Conservation (phyloP, 257 asterid species). For the Petunia axillaris region DNA sequence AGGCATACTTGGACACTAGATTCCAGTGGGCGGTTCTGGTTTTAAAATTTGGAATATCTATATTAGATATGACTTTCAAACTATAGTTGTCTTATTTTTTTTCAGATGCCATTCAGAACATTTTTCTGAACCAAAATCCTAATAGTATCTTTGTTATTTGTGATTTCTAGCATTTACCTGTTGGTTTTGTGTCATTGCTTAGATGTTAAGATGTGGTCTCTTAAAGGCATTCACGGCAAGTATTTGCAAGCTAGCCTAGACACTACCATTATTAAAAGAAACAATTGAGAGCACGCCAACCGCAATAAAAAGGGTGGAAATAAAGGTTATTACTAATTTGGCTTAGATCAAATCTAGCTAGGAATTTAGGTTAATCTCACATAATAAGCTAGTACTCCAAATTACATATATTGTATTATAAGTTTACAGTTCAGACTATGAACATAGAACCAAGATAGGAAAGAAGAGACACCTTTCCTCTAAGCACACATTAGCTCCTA, state of each 20-base stretch:
- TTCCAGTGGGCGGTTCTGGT: slow-evolving; percentile 37
- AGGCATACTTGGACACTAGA: not conserved
- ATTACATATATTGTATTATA: not conserved
- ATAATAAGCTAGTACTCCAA: not conserved
- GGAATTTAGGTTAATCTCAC: not conserved
- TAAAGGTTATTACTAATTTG: not conserved
- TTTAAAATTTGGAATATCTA: not conserved
- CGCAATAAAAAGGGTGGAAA: not conserved
- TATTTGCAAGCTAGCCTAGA: too few relatives aligned
- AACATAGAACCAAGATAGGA: not conserved
- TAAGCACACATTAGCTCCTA: slow-evolving; percentile 20
- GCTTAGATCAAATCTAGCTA: not conserved
- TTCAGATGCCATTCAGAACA: not conserved
- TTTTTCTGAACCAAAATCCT: not conserved
- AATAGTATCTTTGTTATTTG: not conserved
- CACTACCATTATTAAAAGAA: too few relatives aligned
- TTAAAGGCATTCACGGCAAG: not conserved
- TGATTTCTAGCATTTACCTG: not conserved
- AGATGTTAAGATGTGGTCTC: not conserved
- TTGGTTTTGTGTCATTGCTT: not conserved
- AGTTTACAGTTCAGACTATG: slow-evolving; percentile 8
- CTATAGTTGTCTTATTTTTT: not conserved
- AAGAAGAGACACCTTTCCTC: not conserved
- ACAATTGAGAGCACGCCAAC: not conserved
- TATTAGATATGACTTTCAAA: not conserved